A percentile compares a stretch with the other conserved stretches of the same genome.
These are phyloP conservation scores for Lodderomyces margitis DNA, from an alignment of 1,139 yeast species.

Conservation along the genomic window DNA sequence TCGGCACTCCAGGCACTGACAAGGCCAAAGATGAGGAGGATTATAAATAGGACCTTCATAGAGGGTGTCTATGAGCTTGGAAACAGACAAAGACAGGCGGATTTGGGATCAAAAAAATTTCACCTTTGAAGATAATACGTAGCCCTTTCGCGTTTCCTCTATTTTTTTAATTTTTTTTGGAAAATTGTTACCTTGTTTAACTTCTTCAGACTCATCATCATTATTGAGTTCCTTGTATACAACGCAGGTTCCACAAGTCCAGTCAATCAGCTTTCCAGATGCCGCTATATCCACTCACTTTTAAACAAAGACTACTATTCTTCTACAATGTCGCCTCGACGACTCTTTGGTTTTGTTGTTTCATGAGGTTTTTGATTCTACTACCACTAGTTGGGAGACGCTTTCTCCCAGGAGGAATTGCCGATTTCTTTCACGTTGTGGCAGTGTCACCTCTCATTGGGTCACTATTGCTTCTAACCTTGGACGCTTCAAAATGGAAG, in stretches of 20 bases:
- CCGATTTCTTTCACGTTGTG: slow-evolving; percentile 57
- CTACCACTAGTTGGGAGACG: slow-evolving; percentile 61
- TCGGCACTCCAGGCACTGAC: slow-evolving; percentile 45
- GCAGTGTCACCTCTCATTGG: slow-evolving; percentile 34
- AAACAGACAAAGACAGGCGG: not conserved
- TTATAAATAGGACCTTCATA: slow-evolving; percentile 8
- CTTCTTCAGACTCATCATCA: too few relatives aligned
- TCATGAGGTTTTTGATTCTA: slow-evolving; percentile 49
- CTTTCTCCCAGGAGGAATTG: slow-evolving; percentile 69
- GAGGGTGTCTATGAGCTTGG: not conserved
- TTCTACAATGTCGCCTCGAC: slow-evolving; percentile 36
- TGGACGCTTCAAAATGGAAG: slow-evolving; percentile 13
- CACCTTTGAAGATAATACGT: too few relatives aligned
- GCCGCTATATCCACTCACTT: slow-evolving; percentile 34
- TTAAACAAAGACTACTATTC: slow-evolving; percentile 31
- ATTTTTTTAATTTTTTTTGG: not conserved
- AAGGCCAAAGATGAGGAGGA: slow-evolving; percentile 17
- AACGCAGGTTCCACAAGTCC: not conserved
- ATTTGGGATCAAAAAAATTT: not conserved
- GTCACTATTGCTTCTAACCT: slow-evolving; percentile 22
- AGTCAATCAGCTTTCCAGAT: not conserved
- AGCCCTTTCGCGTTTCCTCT: not conserved
- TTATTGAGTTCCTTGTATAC: too few relatives aligned
- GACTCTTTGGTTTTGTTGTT: slow-evolving; percentile 53
- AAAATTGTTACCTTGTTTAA: too few relatives aligned